A percentile compares a stretch with the other conserved stretches of the same genome.
phyloP scores from a whole-genome alignment of 1,139 yeast species.

The Pichia sp. region DNA sequence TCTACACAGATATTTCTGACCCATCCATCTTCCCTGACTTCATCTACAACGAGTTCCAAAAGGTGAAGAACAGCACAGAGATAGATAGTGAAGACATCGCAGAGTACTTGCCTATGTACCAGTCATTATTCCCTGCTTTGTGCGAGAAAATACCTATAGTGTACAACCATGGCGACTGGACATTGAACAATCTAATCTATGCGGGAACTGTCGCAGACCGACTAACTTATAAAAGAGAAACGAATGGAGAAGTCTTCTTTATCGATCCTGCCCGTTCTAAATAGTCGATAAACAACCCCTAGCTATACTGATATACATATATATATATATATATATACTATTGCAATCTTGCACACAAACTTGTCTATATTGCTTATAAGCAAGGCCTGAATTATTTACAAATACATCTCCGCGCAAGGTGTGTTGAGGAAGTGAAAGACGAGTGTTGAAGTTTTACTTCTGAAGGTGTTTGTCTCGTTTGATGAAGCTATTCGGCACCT shows the following conservation, averaged over 20 bases:
- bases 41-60: constrained; percentile 42
- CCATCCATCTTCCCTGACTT: constrained; percentile 44
- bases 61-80: constrained; percentile 36
- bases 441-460: no score
- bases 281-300: neutral
- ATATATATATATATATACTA: neutral
- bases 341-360: no score
- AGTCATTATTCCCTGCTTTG: constrained; percentile 51
- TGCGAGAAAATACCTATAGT: constrained; percentile 57
- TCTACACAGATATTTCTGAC: constrained; percentile 28
- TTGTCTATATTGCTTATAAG: no score
- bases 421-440: no score
- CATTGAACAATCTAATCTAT: constrained; percentile 51
- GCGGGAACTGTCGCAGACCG: constrained; percentile 60
- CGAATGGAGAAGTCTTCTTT: constrained; percentile 57
- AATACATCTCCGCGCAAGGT: neutral
- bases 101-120: constrained; percentile 52
- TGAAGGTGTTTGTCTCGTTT: no score
- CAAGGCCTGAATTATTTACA: neutral
- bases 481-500: no score
- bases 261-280: constrained; percentile 32
- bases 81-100: constrained; percentile 45
- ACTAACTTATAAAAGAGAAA: constrained; percentile 54
- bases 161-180: constrained; percentile 58
- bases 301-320: neutral